A percentile compares a stretch with the other conserved stretches of the same genome.
phyloP scores from a whole-genome alignment of 2,329 filamentous ascomycete genomes.

The Chrysoporthe deuterocubensis region DNA sequence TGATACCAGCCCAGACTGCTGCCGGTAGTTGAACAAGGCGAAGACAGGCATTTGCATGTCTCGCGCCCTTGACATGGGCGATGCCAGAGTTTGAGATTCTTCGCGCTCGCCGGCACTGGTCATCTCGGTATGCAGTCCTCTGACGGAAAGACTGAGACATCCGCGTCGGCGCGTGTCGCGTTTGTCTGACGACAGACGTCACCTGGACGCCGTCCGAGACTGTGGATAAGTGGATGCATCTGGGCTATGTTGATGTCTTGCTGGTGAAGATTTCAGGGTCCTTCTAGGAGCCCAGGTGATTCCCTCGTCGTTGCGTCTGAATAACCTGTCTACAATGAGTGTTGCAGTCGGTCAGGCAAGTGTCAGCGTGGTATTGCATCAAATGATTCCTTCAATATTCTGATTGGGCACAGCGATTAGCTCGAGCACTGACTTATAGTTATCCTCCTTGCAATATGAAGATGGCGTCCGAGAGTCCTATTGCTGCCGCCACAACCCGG shows the following conservation, averaged over 20 bases:
- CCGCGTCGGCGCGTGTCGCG: constrained; percentile 3
- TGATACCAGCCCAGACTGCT: neutral
- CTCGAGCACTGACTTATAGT: no score
- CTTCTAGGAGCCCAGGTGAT: neutral
- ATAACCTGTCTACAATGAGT: neutral
- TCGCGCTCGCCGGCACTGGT: no score
- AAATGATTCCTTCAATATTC: no score
- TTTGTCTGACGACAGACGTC: neutral
- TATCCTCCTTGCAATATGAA: neutral
- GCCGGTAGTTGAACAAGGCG: neutral
- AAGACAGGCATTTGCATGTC: neutral
- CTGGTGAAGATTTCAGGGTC: neutral
- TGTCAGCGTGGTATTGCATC: no score
- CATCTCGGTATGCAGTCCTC: neutral
- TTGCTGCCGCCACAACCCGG: neutral
- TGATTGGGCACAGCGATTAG: no score
- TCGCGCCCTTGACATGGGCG: neutral
- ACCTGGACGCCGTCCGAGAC: neutral
- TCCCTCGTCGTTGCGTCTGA: neutral
- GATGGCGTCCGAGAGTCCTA: neutral
- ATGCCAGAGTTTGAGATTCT: no score
- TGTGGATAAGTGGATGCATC: neutral
- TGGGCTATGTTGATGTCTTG: neutral
- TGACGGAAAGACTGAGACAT: constrained; percentile 6
- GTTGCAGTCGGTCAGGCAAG: neutral